These are phyloP conservation scores for Lactifluus subvellereus DNA, from an alignment of 768 basidiomycete genomes.

Conservation along the genomic window DNA sequence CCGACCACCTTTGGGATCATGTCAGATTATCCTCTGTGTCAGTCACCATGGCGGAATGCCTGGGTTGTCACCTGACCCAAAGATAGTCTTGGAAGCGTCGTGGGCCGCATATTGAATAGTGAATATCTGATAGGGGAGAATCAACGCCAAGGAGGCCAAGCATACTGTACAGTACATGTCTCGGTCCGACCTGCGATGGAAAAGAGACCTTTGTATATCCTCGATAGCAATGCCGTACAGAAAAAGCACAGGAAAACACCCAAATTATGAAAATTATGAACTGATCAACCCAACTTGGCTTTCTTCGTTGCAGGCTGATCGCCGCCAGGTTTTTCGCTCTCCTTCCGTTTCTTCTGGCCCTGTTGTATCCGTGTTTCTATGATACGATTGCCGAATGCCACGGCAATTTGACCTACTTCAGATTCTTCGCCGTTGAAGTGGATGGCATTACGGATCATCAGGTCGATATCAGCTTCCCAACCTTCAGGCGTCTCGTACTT, in stretches of 20 bases:
- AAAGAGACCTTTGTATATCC: conserved; percentile 11
- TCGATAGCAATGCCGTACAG: neutral
- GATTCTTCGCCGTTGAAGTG: conserved; percentile 82
- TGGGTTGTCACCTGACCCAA: conserved; percentile 66
- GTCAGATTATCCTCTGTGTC: conserved; percentile 59
- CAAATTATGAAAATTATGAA: neutral
- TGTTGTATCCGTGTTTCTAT: conserved; percentile 47
- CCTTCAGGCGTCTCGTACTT: conserved; percentile 74
- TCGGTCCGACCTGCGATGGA: conserved; percentile 23
- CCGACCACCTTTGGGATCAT: conserved; percentile 53
- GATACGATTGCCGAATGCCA: conserved; percentile 44
- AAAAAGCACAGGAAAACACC: neutral
- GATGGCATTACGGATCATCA: conserved; percentile 87
- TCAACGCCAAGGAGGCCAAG: neutral
- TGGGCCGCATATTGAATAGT: too few relatives aligned
- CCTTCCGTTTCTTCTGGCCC: conserved; percentile 65
- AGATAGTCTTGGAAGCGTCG: conserved; percentile 27
- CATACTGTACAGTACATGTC: neutral
- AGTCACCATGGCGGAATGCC: conserved; percentile 71
- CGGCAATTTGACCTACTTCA: conserved; percentile 64
- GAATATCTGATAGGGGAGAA: conserved; percentile 42
- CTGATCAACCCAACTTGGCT: conserved; percentile 48
- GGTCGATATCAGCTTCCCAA: conserved; percentile 77
- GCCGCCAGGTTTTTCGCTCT: conserved; percentile 55
- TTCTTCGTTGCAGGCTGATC: conserved; percentile 59